Conservation (phyloP, 805 yeast species). For the Saccharomycopsis vini region DNA sequence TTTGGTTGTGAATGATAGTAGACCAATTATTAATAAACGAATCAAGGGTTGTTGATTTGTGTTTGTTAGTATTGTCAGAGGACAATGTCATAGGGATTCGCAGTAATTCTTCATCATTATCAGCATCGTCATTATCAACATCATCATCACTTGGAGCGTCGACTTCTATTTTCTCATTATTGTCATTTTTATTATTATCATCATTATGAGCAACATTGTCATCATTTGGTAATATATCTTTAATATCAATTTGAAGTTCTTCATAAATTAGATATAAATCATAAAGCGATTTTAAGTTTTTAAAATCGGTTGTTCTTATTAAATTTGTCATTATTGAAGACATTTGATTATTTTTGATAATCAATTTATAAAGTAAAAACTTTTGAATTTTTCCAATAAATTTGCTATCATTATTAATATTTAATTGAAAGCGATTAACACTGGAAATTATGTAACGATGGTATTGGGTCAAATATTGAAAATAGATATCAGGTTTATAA, state of each 20-base stretch:
- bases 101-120: slow-evolving; percentile 1
- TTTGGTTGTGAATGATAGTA: background rate
- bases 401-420: too few species aligned
- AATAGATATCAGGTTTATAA: background rate
- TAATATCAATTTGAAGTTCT: background rate
- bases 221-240: background rate
- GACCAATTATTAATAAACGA: background rate
- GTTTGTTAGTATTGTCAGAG: background rate
- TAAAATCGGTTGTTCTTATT: background rate
- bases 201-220: too few species aligned
- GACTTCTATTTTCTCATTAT: background rate
- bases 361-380: background rate
- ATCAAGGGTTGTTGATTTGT: background rate
- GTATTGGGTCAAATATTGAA: slow-evolving; percentile 2
- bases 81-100: background rate
- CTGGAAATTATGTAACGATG: too few species aligned
- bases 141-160: background rate
- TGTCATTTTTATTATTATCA: background rate
- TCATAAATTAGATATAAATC: background rate
- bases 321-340: background rate
- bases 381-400: background rate
- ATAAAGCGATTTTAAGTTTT: slow-evolving; percentile 3
- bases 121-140: background rate
- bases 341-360: slow-evolving; percentile 1
- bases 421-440: too few species aligned